Percentiles rank a stretch among this genome's conserved stretches.
These are phyloP conservation scores for Pugionium dolabratum DNA, from an alignment of 345 rosid species.

Conservation along the genomic window DNA sequence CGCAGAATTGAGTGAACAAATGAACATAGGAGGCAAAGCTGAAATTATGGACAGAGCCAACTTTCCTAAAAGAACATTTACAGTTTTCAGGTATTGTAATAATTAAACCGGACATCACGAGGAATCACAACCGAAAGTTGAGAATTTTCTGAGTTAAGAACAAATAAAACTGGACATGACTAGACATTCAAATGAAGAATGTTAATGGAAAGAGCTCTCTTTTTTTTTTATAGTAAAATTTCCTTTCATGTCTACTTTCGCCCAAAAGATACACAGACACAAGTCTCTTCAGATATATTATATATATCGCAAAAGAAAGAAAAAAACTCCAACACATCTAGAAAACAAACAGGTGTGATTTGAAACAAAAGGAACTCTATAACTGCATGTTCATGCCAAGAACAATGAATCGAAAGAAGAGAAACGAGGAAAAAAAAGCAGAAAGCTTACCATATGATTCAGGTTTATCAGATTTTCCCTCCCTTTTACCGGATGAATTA, in stretches of 20 bases:
- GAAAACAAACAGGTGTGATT: constrained; percentile 23
- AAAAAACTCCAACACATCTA: constrained; percentile 19
- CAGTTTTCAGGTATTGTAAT: constrained; percentile 4
- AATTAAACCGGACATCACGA: neutral
- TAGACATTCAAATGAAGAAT: neutral
- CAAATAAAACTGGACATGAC: no score
- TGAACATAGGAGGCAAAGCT: constrained; percentile 15
- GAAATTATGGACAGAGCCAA: constrained; percentile 19
- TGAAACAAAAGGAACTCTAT: constrained; percentile 30
- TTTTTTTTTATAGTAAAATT: constrained; percentile 7
- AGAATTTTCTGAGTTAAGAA: neutral
- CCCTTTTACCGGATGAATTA: constrained; percentile 2
- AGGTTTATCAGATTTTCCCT: constrained; percentile 2
- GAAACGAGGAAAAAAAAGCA: constrained; percentile 9
- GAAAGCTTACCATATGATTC: constrained; percentile 37
- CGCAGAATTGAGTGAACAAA: neutral
- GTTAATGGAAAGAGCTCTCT: neutral
- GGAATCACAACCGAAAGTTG: neutral
- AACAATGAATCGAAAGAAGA: constrained; percentile 29
- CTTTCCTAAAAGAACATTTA: constrained; percentile 10
- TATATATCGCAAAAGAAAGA: constrained; percentile 18
- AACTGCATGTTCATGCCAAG: constrained; percentile 35
- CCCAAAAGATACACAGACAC: constrained; percentile 13
- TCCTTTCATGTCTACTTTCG: constrained; percentile 28
- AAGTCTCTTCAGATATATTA: constrained; percentile 24